These are phyloP conservation scores for Sporodiniella umbellata DNA, from an alignment of 371 early-diverging fungal genomes.

Conservation along the genomic window DNA sequence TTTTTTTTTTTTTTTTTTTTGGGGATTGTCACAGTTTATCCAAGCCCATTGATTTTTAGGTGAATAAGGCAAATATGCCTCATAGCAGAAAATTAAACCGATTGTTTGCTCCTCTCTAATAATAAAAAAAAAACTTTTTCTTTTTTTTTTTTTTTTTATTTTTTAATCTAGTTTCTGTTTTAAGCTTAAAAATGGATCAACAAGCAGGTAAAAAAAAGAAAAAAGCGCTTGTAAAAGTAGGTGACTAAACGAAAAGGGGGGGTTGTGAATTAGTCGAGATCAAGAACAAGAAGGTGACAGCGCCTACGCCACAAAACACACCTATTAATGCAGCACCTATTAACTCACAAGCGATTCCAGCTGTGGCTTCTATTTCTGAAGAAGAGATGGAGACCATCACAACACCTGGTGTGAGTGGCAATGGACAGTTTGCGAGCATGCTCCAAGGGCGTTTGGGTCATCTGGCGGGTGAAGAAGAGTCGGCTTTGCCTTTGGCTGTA, in stretches of 20 bases:
- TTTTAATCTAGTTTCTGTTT: slow-evolving; percentile 5
- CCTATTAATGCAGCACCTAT: slow-evolving; percentile 47
- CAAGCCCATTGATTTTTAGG: too few species aligned
- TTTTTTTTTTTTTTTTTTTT: too few species aligned
- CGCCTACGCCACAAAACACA: slow-evolving; percentile 50
- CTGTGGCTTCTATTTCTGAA: slow-evolving; percentile 41
- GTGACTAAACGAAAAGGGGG: neutral
- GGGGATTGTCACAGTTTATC: too few species aligned
- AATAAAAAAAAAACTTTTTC: slow-evolving; percentile 3
- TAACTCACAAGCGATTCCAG: slow-evolving; percentile 37
- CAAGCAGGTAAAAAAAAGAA: slow-evolving; percentile 21
- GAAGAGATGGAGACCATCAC: slow-evolving; percentile 46
- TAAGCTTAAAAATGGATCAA: slow-evolving; percentile 22
- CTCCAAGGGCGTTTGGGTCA: slow-evolving; percentile 70
- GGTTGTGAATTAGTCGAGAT: slow-evolving; percentile 24
- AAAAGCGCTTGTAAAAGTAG: neutral
- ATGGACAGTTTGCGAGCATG: slow-evolving; percentile 53
- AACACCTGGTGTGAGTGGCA: slow-evolving; percentile 32
- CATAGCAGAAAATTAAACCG: neutral
- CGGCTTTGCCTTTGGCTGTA: slow-evolving; percentile 70
- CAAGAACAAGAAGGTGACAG: slow-evolving; percentile 39
- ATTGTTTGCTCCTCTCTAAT: too few species aligned
- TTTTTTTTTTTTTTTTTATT: slow-evolving; percentile 8
- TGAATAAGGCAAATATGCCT: too few species aligned
- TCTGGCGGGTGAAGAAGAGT: slow-evolving; percentile 82